A percentile compares a stretch with the other conserved stretches of the same genome.
Evolutionary conservation across 495 filamentous ascomycete species (phyloP).

Genomic region (Tuber borchii): DNA sequence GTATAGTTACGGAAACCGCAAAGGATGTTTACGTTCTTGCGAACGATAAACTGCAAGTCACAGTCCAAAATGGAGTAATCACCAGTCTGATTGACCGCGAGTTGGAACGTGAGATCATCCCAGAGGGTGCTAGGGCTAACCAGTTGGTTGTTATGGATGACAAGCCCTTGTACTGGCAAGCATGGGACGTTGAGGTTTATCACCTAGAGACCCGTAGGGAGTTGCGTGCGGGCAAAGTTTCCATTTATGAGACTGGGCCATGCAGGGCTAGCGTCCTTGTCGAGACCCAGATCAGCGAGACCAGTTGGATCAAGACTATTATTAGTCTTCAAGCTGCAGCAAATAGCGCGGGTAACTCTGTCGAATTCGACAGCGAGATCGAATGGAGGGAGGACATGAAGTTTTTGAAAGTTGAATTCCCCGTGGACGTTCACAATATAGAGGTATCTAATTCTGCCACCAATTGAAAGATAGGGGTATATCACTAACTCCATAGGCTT

Average conservation of each 20-base stretch:
- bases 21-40: slow-evolving; percentile 69
- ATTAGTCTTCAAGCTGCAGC: slow-evolving; percentile 68
- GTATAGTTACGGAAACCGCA: slow-evolving; percentile 54
- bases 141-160: slow-evolving; percentile 96
- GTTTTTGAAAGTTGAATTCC: slow-evolving; percentile 98
- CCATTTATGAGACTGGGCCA: slow-evolving; percentile 62
- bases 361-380: slow-evolving; percentile 75
- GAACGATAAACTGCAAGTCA: slow-evolving; percentile 66
- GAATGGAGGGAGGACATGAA: slow-evolving; percentile 95
- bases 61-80: slow-evolving; percentile 66
- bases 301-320: slow-evolving; percentile 79
- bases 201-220: slow-evolving; percentile 81
- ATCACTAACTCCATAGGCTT: slow-evolving; percentile 45
- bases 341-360: slow-evolving; percentile 57
- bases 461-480: neutral
- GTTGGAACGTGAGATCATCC: slow-evolving; percentile 66
- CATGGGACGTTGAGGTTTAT: slow-evolving; percentile 97
- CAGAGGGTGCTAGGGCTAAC: slow-evolving; percentile 72
- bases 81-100: slow-evolving; percentile 71
- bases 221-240: slow-evolving; percentile 58
- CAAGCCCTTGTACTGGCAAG: slow-evolving; percentile 97
- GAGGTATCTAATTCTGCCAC: slow-evolving; percentile 49
- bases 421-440: slow-evolving; percentile 82
- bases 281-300: slow-evolving; percentile 75
- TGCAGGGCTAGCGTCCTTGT: slow-evolving; percentile 73